Percentiles rank a stretch among this genome's conserved stretches.
Conservation (phyloP, 257 asterid genomes). For the Solanum okadae region DNA sequence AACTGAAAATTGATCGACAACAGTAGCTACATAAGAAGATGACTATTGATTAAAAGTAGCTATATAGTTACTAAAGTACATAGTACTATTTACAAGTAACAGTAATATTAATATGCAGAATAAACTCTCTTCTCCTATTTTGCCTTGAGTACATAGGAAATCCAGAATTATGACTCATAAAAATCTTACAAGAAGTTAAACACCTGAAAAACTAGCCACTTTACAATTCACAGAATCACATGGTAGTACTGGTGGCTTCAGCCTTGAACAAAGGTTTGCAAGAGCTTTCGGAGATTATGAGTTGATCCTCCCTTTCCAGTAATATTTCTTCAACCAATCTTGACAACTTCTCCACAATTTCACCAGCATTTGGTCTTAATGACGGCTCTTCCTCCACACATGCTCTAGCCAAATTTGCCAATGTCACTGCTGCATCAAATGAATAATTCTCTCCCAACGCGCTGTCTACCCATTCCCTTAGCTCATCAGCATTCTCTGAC, state of each 20-base stretch:
- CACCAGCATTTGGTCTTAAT: slow-evolving; percentile 69
- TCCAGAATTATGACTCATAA: not conserved
- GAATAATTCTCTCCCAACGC: slow-evolving; percentile 61
- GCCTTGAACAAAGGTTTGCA: slow-evolving; percentile 50
- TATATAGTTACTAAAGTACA: not conserved
- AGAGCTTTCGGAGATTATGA: slow-evolving; percentile 38
- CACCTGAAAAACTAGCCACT: not conserved
- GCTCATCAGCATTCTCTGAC: slow-evolving; percentile 36
- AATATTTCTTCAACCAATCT: slow-evolving; percentile 48
- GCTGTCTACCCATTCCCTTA: slow-evolving; percentile 67
- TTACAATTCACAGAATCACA: not conserved
- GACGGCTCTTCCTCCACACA: slow-evolving; percentile 62
- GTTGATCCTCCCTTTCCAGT: slow-evolving; percentile 30
- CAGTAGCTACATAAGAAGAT: not conserved
- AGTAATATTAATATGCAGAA: not conserved
- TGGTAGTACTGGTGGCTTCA: slow-evolving; percentile 10
- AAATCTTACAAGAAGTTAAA: not conserved
- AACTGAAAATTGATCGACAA: not conserved
- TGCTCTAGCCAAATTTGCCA: slow-evolving; percentile 64
- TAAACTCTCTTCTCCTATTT: not conserved
- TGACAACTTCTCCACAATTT: slow-evolving; percentile 56
- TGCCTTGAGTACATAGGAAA: not conserved
- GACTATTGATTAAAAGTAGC: not conserved
- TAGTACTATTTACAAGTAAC: not conserved
- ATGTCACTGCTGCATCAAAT: slow-evolving; percentile 42